phyloP scores from a whole-genome alignment of 1,139 yeast genomes.

The Geotrichum citri-aurantii region DNA sequence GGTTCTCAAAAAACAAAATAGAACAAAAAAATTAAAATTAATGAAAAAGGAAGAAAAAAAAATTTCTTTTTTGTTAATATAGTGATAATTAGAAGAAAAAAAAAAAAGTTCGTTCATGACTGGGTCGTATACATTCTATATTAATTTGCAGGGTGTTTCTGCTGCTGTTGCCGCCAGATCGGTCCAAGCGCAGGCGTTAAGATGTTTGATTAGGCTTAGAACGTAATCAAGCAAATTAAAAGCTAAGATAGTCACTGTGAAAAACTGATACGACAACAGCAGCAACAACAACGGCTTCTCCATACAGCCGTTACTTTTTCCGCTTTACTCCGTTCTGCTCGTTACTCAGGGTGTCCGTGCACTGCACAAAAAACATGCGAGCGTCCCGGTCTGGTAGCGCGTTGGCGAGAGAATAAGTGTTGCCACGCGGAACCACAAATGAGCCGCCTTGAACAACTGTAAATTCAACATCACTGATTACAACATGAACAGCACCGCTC shows the following conservation, averaged over 20 bases:
- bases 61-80: background rate
- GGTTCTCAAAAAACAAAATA: no score
- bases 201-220: background rate
- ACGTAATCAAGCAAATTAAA: no score
- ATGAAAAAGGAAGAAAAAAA: background rate
- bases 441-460: slow-evolving; percentile 69
- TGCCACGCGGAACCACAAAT: slow-evolving; percentile 74
- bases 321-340: slow-evolving; percentile 6
- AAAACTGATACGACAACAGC: no score
- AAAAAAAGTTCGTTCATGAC: background rate
- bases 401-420: slow-evolving; percentile 58
- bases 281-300: background rate
- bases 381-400: slow-evolving; percentile 50
- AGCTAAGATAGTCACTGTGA: no score
- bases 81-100: background rate
- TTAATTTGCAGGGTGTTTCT: background rate
- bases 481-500: slow-evolving; percentile 64
- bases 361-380: slow-evolving; percentile 71
- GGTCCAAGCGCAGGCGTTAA: background rate
- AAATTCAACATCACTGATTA: slow-evolving; percentile 54
- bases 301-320: background rate
- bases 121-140: background rate
- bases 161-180: background rate
- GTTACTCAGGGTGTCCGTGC: slow-evolving; percentile 38
- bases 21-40: background rate